phyloP scores from a whole-genome alignment of 2,329 filamentous ascomycete species.

The Microdochium bolleyi region DNA sequence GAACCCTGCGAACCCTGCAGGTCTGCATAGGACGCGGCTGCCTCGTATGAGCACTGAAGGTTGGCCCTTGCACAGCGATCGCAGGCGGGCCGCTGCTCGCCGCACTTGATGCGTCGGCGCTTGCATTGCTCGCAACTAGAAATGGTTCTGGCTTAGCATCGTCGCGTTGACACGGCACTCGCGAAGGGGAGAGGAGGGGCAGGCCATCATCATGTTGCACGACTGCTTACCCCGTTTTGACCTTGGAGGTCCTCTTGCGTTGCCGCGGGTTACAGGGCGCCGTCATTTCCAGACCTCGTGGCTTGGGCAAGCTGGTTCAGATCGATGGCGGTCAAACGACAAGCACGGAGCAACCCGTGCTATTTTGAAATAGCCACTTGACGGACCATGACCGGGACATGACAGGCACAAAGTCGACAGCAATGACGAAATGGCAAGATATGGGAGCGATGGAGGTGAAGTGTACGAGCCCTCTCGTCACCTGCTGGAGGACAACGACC shows the following conservation, averaged over 20 bases:
- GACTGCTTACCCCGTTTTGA: background rate
- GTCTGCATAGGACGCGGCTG: background rate
- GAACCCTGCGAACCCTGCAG: background rate
- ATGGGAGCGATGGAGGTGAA: background rate
- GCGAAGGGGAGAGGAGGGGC: too few relatives aligned
- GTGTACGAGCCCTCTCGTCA: background rate
- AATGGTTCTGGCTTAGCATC: too few relatives aligned
- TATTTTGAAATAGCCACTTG: background rate
- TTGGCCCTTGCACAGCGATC: slow-evolving; percentile 6
- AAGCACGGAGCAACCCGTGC: background rate
- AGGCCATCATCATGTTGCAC: background rate
- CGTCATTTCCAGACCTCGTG: background rate
- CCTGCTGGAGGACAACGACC: too few relatives aligned
- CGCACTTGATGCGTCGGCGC: slow-evolving; percentile 10
- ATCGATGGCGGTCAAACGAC: background rate
- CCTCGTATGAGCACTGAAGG: slow-evolving; percentile 6
- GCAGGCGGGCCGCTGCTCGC: slow-evolving; percentile 8
- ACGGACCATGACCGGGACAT: background rate
- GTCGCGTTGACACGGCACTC: too few relatives aligned
- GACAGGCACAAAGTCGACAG: background rate
- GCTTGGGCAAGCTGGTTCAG: background rate
- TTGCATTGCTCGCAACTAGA: slow-evolving; percentile 5
- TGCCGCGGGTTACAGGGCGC: background rate
- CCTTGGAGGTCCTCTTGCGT: background rate
- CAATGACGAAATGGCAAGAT: background rate